Evolutionary conservation across 257 asterid genomes (phyloP), one percentile per base, ranked within the genome.

Genomic region (Voacanga thouarsii): DNA sequence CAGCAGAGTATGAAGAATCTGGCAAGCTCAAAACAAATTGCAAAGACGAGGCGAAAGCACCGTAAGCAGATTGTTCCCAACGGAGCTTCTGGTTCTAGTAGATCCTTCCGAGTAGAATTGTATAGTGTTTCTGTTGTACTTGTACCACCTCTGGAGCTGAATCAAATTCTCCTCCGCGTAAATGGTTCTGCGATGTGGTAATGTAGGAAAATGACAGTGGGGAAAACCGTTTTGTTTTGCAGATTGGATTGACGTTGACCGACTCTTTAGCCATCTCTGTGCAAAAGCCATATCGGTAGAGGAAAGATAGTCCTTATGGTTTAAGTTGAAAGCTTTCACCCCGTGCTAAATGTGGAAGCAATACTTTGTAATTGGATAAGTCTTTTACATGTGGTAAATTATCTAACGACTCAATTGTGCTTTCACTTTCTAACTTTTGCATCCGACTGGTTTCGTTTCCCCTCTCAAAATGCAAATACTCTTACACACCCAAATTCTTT

Each of bases 11-110:
- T 64, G 76, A 26, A 21, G 86, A 41, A 43, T 69, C 80, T 5
- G 79, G 19, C 69, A 81, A 3, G 57, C 78, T 77, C 4, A 83
- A 79, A 61, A 45, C 78, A n/a, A 80, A 79, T 39, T 57, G 71
- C 18, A 72, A 75, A 71, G 77, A 72, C 10, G 86, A 78, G 71
- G 79, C 71, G 28, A 73, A 28, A 16, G 50, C 45, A 72, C 47
- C 39, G 10, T 70, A 60, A 55, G 51, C 23, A 72, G 24, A 10
- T 33, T 73, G 23, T 71, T 30, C 28, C 50, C 12, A 18, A 6
- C 6, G 55, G 28, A 44, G 72, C 61, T 26, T 71, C 53, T 69
- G 72, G 26, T 7, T 43, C 2, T 56, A 1, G 72, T 12, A 2
- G 49, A 23, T 44, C 69, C 14, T 44, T 64, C 47, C 5, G 16